Percentiles rank a stretch among this genome's conserved stretches.
phyloP scores from a whole-genome alignment of 345 rosid species.

The Ricinus communis region DNA sequence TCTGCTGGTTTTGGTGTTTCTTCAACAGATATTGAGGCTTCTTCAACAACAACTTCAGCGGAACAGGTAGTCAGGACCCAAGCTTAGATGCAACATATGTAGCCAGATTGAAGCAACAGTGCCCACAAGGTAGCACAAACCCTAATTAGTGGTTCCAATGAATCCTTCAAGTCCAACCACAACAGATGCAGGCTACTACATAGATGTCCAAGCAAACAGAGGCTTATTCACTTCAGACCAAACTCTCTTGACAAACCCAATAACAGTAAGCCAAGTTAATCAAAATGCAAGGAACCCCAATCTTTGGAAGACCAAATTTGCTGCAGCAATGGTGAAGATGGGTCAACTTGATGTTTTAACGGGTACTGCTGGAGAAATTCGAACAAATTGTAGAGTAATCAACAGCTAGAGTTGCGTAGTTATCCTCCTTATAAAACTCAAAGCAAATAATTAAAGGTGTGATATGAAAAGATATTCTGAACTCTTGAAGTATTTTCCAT shows the following conservation, averaged over 20 bases:
- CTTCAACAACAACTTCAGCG: no score
- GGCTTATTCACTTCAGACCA: conserved; percentile 33
- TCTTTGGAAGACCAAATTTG: conserved; percentile 23
- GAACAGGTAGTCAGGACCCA: conserved; percentile 18
- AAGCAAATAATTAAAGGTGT: no score
- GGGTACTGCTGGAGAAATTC: conserved; percentile 21
- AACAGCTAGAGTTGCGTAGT: conserved; percentile 2
- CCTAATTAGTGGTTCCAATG: conserved; percentile 27
- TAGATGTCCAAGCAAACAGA: conserved; percentile 17
- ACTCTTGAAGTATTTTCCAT: no score
- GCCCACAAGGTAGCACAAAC: conserved; percentile 18
- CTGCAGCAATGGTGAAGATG: conserved; percentile 35
- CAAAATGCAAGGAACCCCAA: conserved; percentile 14
- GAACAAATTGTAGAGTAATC: conserved; percentile 22
- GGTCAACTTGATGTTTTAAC: conserved; percentile 20
- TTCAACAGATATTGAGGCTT: no score
- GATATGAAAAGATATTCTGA: no score
- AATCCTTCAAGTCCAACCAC: conserved; percentile 14
- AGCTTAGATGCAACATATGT: conserved; percentile 22
- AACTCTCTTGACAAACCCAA: conserved; percentile 19
- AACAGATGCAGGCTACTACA: conserved; percentile 18
- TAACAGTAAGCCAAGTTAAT: conserved; percentile 17
- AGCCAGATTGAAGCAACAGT: conserved; percentile 20
- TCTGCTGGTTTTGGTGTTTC: no score
- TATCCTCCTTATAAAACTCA: no score